Evolutionary conservation across 345 rosid genomes (phyloP).

Genomic region (Triadica sebifera): DNA sequence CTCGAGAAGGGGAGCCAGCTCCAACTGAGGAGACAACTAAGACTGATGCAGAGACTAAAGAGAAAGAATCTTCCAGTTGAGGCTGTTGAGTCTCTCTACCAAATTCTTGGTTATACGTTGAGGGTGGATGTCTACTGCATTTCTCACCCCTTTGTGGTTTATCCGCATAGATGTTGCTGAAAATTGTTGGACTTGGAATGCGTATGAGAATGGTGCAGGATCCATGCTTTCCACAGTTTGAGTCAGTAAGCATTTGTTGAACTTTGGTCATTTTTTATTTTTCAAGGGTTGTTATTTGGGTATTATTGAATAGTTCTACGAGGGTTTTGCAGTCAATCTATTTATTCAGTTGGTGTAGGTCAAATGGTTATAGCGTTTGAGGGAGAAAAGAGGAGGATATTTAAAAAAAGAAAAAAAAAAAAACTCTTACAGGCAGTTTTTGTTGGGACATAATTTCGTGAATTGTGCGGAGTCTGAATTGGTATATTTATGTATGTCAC

Average conservation of each 20-base stretch:
- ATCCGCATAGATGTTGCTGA: too few relatives aligned
- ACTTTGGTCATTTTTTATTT: constrained; percentile 32
- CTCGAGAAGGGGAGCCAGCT: constrained; percentile 32
- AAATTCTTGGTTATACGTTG: neutral
- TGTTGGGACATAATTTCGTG: constrained; percentile 5
- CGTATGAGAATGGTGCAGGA: constrained; percentile 32
- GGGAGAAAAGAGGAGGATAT: neutral
- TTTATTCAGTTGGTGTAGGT: constrained; percentile 15
- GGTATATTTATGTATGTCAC: neutral
- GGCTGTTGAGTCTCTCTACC: constrained; percentile 1
- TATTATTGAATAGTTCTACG: constrained; percentile 14
- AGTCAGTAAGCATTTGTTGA: constrained; percentile 33
- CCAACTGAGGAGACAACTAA: too few relatives aligned
- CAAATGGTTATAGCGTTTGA: neutral
- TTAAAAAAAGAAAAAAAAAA: neutral
- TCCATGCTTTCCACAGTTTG: too few relatives aligned
- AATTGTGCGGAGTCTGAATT: constrained; percentile 12
- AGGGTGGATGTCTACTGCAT: constrained; percentile 8
- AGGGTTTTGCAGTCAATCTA: constrained; percentile 15
- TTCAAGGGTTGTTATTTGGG: constrained; percentile 32
- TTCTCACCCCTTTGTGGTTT: constrained; percentile 18
- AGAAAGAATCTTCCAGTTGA: constrained; percentile 48
- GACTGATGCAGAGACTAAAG: constrained; percentile 49
- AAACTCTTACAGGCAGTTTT: constrained; percentile 5
- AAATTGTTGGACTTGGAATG: constrained; percentile 2